phyloP scores from a whole-genome alignment of 805 yeast genomes.

The Ogataea kodamae region DNA sequence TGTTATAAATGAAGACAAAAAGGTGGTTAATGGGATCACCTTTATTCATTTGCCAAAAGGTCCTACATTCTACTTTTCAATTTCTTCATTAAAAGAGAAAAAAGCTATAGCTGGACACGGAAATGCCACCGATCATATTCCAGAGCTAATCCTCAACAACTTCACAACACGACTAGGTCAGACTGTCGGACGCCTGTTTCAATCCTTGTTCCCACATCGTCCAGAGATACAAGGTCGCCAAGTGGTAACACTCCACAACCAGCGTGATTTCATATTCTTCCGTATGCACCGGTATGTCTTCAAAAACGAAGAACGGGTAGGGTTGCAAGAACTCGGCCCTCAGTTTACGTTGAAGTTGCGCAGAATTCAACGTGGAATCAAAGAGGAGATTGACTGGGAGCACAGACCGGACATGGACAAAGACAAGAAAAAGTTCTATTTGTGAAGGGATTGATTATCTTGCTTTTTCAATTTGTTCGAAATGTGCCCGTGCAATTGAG shows the following conservation, averaged over 20 bases:
- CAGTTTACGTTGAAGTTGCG: slow-evolving; percentile 89
- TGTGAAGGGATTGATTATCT: slow-evolving; percentile 40
- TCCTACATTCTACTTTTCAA: slow-evolving; percentile 88
- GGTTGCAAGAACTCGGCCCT: slow-evolving; percentile 94
- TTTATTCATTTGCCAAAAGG: slow-evolving; percentile 93
- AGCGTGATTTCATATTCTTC: slow-evolving; percentile 92
- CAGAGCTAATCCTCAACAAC: slow-evolving; percentile 88
- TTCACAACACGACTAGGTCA: slow-evolving; percentile 90
- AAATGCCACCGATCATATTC: slow-evolving; percentile 82
- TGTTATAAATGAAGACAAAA: slow-evolving; percentile 91
- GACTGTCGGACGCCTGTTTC: slow-evolving; percentile 89
- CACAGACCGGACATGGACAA: slow-evolving; percentile 95
- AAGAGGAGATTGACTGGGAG: slow-evolving; percentile 94
- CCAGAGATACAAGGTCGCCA: slow-evolving; percentile 96
- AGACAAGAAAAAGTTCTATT: slow-evolving; percentile 87
- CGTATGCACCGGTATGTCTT: slow-evolving; percentile 92
- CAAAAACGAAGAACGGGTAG: slow-evolving; percentile 86
- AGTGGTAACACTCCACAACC: slow-evolving; percentile 93
- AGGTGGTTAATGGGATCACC: slow-evolving; percentile 85
- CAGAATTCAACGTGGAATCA: slow-evolving; percentile 86
- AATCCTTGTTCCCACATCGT: slow-evolving; percentile 83
- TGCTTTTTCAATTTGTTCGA: slow-evolving; percentile 32
- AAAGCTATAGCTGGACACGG: slow-evolving; percentile 85
- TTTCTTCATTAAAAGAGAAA: slow-evolving; percentile 72
- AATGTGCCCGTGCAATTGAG: slow-evolving; percentile 32